Evolutionary conservation across 2,329 filamentous ascomycete genomes (phyloP), one percentile per base, ranked within the genome.

Genomic region (Aspergillus candidus): DNA sequence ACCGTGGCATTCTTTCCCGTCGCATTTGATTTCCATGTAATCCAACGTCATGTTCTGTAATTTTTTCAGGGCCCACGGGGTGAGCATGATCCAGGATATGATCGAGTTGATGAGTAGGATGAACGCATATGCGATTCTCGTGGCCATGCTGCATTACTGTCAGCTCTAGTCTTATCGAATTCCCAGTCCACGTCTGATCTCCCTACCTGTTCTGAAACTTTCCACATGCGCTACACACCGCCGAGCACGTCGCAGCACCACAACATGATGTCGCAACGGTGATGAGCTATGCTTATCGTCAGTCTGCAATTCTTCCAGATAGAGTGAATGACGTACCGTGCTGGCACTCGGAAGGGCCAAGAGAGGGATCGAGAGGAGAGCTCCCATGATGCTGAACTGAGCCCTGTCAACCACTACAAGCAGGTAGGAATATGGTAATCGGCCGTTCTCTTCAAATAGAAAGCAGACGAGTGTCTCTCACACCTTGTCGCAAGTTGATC

Each of bases 51-150:
- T 75, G 53, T 94, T 82, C 69, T 97, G 83, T 5, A 98, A 77
- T 66, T 97, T 97, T 60, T 95, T 88, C 63, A 98, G 87, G 30
- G 93, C 93, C 93, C 93, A 98, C 41, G 89, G 88, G 15, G 93
- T 98, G 72, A 98, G 88, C 88, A 97, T 95, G 57, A 98, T 88
- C 93, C 93, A 98, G 31, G 93, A 91, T 40, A 97, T 67, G 53
- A 97, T 95, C 47, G 91, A 96, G 77, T 98, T 98, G 69, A 97
- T 72, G 54, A 98, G 82, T 43, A 98, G 86, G 51, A 98, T 84
- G 61, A 97, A 80, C 52, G 93, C 90, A 66, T 95, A 96, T 61
- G 87, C 91, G 72, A 97, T 94, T 74, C 93, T 88, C 55, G 93
- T 98, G 44, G 90, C 90, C 72, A 97, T 90, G 71, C 89, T 94